Evolutionary conservation across 805 yeast genomes (phyloP).

Genomic region (Hanseniaspora osmophila): DNA sequence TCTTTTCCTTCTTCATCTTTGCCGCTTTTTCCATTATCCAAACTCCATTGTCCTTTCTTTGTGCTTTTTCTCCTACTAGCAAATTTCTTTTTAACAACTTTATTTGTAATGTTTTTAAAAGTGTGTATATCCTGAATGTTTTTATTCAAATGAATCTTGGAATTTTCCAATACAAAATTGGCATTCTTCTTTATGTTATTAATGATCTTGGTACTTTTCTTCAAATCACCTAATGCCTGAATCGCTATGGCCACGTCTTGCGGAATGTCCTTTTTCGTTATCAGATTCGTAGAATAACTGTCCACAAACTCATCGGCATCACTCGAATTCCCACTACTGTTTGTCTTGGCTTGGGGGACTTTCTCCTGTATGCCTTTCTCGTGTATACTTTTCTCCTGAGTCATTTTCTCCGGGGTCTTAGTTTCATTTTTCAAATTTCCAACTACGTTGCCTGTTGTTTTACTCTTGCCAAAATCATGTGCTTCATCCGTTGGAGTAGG

Average conservation of each 20-base stretch:
- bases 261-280: slow-evolving; percentile 4
- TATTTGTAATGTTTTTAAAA: slow-evolving; percentile 1
- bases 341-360: not conserved
- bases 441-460: too few relatives aligned
- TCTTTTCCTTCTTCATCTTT: slow-evolving; percentile 5
- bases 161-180: slow-evolving; percentile 32
- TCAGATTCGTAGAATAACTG: not conserved
- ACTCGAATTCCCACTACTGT: not conserved
- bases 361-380: not conserved
- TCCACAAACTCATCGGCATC: not conserved
- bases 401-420: too few relatives aligned
- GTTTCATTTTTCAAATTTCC: too few relatives aligned
- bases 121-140: slow-evolving; percentile 3
- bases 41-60: slow-evolving; percentile 19
- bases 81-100: slow-evolving; percentile 14
- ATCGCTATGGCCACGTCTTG: slow-evolving; percentile 12
- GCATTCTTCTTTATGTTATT: slow-evolving; percentile 28
- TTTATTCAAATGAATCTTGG: slow-evolving; percentile 28
- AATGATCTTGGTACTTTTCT: slow-evolving; percentile 8
- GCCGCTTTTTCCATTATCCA: slow-evolving; percentile 2
- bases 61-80: slow-evolving; percentile 33
- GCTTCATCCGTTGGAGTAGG: too few relatives aligned
- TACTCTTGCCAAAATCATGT: too few relatives aligned
- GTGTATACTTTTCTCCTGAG: too few relatives aligned
- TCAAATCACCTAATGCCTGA: slow-evolving; percentile 16